Evolutionary conservation across 1,284 basidiomycete species (phyloP), one percentile per base, ranked within the genome.

Genomic region (Cutaneotrichosporon daszewskae): DNA sequence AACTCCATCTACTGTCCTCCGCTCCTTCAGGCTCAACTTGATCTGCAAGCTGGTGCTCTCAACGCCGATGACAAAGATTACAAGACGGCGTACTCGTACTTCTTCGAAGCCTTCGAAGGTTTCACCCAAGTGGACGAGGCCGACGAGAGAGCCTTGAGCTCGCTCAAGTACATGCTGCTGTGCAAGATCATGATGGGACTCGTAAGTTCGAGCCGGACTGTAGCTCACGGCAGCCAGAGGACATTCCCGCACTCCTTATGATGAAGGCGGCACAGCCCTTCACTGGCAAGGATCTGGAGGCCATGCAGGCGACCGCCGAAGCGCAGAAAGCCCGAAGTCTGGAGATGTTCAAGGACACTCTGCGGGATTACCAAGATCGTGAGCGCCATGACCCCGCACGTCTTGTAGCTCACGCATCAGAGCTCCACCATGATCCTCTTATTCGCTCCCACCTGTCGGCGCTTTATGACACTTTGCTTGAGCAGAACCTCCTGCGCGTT

Each of bases 11-110:
- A 98, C 75, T 97, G 94, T 68, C 94, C 94, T 13, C 94, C 94
- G 1, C 74, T 80, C 36, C 80, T 97, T 3, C 94, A 98, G 74
- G 86, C 91, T 2, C 79, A 86, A 26, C 81, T 97, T 25, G 94
- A 97, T 66, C 79, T 97, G 32, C 92, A 96, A 67, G 84, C 84
- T 24, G 87, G 94, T 13, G 79, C 95, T 22, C 77, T 97, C 13
- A 90, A 96, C 59, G 91, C 94, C 0, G 91, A 97, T 57, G 94
- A 97, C 68, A 96, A 95, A 64, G 94, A 98, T 69, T 97, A 96
- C 69, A 92, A 82, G 48, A 98, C 92, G 1, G 94, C 83, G 12
- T 96, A 96, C 69, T 94, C 89, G 1, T 98, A 98, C 75, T 97
- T 97, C 73, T 92, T 89, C 58, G 94, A 98, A 72, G 85, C 90